Evolutionary conservation across 192 early-diverging fungal species (phyloP).

Genomic region (Mortierella alpina): DNA sequence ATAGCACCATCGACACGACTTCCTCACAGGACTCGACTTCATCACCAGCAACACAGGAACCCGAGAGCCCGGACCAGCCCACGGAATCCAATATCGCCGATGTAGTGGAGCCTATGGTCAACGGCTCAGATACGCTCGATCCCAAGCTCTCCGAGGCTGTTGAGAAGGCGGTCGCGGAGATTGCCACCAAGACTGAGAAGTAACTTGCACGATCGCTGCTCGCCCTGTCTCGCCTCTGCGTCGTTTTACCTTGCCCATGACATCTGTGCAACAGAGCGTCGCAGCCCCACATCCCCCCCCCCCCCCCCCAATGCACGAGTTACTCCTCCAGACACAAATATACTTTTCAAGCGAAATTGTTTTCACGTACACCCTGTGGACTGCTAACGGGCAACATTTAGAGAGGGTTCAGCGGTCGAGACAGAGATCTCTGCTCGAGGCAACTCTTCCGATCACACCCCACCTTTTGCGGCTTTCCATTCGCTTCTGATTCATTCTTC

Average conservation of each 20-base stretch:
- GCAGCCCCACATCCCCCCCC: background rate
- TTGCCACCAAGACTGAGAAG: slow-evolving; percentile 32
- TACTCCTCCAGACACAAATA: background rate
- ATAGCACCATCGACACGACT: background rate
- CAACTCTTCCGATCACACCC: background rate
- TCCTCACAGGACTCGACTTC: slow-evolving; percentile 23
- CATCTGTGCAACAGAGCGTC: background rate
- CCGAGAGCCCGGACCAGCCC: slow-evolving; percentile 15
- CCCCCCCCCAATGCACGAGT: background rate
- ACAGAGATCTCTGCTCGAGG: no score
- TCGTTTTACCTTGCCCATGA: background rate
- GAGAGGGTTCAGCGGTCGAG: no score
- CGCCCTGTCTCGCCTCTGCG: background rate
- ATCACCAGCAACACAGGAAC: slow-evolving; percentile 5
- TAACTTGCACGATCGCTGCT: background rate
- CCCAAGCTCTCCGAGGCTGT: slow-evolving; percentile 38
- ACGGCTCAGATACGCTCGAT: slow-evolving; percentile 19
- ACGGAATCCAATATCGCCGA: slow-evolving; percentile 31
- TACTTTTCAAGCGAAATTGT: background rate
- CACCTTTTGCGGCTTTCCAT: background rate
- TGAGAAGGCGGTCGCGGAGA: slow-evolving; percentile 40
- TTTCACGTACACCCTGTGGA: no score
- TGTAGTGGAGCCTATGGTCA: slow-evolving; percentile 33
- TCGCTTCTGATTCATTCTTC: background rate
- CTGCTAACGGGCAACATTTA: no score